Percentiles rank a stretch among this genome's conserved stretches.
phyloP scores from a whole-genome alignment of 345 rosid species.

The Geranium rotundifolium region DNA sequence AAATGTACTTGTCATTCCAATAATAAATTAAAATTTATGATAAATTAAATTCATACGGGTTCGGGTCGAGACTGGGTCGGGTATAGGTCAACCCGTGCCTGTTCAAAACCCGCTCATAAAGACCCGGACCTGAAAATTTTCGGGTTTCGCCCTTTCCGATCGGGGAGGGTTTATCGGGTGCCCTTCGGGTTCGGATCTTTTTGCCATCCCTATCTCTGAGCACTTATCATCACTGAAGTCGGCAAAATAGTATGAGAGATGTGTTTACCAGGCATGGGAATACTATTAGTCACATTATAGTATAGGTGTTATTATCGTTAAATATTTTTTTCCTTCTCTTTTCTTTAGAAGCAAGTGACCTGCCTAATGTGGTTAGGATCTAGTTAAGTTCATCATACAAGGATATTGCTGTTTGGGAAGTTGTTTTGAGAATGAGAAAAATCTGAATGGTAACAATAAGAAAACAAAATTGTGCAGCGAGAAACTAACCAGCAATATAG shows the following conservation, averaged over 20 bases:
- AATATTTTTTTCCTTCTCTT: neutral
- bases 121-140: no score
- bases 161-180: no score
- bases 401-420: neutral
- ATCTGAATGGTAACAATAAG: neutral
- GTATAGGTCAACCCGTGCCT: no score
- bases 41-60: no score
- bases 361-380: neutral
- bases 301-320: neutral
- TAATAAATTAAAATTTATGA: no score
- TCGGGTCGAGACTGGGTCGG: no score
- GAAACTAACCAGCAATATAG: neutral
- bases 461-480: neutral
- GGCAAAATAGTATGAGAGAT: neutral
- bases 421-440: neutral
- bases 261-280: neutral
- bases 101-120: no score
- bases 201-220: no score
- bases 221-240: neutral
- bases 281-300: neutral
- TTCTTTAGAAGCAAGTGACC: neutral
- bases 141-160: no score
- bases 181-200: no score
- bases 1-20: no score
- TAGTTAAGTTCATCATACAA: neutral